Base-by-base conservation (phyloP, 1,284 basidiomycete genomes). In the Rhodotorula sp. region DNA sequence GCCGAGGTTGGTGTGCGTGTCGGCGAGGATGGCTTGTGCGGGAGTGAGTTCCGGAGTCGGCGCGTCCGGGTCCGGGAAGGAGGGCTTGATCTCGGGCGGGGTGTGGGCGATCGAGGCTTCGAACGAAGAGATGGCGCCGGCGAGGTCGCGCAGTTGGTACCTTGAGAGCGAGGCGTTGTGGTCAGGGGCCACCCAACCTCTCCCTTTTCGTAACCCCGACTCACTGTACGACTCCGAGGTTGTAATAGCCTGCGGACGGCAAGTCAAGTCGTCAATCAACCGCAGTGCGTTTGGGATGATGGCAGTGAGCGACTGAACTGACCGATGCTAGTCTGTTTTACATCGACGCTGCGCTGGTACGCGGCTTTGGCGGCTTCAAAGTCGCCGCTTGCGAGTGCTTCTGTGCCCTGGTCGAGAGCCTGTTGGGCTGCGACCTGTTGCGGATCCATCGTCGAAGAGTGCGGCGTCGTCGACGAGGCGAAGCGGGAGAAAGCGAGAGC, bases 151-250 rank as follows among this genome's bases (percentile, higher is more conserved):
- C 24, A 67, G 69, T 33, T 70, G 69, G 63, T 73, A 75, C 44
- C 74, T 74, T n/a, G n/a, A n/a, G n/a, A n/a, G n/a, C n/a, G n/a
- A n/a, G n/a, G n/a, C n/a, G n/a, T n/a, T n/a, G n/a, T n/a, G n/a
- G n/a, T n/a, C n/a, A n/a, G n/a, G n/a, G n/a, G n/a, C n/a, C n/a
- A n/a, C n/a, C n/a, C n/a, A n/a, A n/a, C n/a, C n/a, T n/a, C n/a
- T n/a, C n/a, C n/a, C n/a, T n/a, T n/a, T n/a, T n/a, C n/a, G n/a
- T n/a, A n/a, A n/a, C n/a, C n/a, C n/a, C n/a, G n/a, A 49, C 71
- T 46, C 15, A 73, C 74, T 74, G 68, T 22, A 75, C 74, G 70
- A 75, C 74, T 7, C 74, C 74, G 66, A 75, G 69, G 60, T 75
- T 75, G 72, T 75, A 75, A 64, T 74, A 62, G 12, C 62, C 74